A percentile compares a stretch with the other conserved stretches of the same genome.
Conservation (phyloP, 139 green algal species). For the Diplosphaera chodatii region DNA sequence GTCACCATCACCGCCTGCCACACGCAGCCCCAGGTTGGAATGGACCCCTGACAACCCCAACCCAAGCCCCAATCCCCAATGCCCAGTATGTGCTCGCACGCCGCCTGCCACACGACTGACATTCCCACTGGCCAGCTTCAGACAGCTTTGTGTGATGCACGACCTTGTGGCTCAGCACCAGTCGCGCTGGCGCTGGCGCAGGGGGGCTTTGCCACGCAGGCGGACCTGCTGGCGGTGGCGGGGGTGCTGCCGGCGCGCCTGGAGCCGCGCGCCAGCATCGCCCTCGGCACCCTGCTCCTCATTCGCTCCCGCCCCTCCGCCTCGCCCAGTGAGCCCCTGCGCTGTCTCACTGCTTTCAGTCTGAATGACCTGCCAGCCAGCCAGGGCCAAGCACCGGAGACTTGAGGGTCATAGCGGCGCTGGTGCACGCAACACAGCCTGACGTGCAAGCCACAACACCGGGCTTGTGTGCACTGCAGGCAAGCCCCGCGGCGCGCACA, state of each 20-base stretch:
- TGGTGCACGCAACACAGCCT: too few relatives aligned
- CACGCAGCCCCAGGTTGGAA: background rate
- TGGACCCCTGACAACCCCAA: too few relatives aligned
- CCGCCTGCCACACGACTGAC: too few relatives aligned
- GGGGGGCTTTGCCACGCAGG: conserved; percentile 1
- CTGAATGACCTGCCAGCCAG: too few relatives aligned
- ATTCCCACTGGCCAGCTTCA: too few relatives aligned
- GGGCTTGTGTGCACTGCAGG: background rate
- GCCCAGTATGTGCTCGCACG: too few relatives aligned
- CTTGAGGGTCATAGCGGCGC: too few relatives aligned
- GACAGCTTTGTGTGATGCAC: background rate
- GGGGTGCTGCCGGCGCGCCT: conserved; percentile 17
- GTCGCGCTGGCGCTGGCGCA: background rate
- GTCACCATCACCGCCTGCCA: conserved; percentile 1
- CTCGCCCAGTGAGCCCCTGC: background rate
- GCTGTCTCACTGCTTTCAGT: too few relatives aligned
- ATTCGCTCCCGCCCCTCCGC: background rate
- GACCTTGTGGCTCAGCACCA: background rate
- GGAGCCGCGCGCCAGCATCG: background rate
- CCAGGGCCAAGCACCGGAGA: too few relatives aligned
- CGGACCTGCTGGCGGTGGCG: conserved; percentile 4
- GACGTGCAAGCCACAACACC: too few relatives aligned
- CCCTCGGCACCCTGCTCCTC: conserved; percentile 14
- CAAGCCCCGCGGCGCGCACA: conserved; percentile 5
- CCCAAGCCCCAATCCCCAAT: too few relatives aligned